phyloP scores from a whole-genome alignment of 2,329 filamentous ascomycete species.

The Colletotrichum kahawae region DNA sequence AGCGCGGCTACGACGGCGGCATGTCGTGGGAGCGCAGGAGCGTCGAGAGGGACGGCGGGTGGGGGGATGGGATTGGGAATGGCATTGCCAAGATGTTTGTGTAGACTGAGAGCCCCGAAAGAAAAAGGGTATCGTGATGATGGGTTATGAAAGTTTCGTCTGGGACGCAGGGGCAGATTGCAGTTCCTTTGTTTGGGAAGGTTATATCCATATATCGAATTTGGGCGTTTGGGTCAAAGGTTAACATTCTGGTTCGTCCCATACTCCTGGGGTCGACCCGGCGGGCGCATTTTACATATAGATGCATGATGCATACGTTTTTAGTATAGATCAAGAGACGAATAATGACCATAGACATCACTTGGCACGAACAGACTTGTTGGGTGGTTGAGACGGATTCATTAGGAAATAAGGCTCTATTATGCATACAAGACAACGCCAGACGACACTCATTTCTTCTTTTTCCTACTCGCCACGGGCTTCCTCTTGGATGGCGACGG shows the following conservation, averaged over 20 bases:
- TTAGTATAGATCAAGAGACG: slow-evolving; percentile 1
- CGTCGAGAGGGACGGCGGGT: slow-evolving; percentile 36
- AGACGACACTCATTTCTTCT: slow-evolving; percentile 37
- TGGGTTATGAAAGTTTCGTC: not conserved
- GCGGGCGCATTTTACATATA: not conserved
- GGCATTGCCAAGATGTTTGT: slow-evolving; percentile 49
- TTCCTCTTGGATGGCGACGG: slow-evolving; percentile 46
- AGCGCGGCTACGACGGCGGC: slow-evolving; percentile 36
- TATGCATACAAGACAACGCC: not conserved
- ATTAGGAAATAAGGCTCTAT: slow-evolving; percentile 13
- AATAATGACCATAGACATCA: not conserved
- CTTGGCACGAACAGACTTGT: not conserved
- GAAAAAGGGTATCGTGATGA: not conserved
- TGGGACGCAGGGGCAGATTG: not conserved
- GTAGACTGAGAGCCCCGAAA: slow-evolving; percentile 21
- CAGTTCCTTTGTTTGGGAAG: not conserved
- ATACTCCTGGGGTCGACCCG: not conserved
- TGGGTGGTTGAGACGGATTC: not conserved
- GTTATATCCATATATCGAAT: not conserved
- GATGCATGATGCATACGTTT: slow-evolving; percentile 1
- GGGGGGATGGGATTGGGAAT: slow-evolving; percentile 38
- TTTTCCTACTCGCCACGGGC: slow-evolving; percentile 31
- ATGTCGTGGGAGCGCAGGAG: slow-evolving; percentile 43
- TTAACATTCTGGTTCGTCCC: not conserved
- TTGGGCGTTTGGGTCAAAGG: not conserved